A percentile compares a stretch with the other conserved stretches of the same genome.
Evolutionary conservation across 305 asterid species (phyloP).

Genomic region (Plantago coronopus): DNA sequence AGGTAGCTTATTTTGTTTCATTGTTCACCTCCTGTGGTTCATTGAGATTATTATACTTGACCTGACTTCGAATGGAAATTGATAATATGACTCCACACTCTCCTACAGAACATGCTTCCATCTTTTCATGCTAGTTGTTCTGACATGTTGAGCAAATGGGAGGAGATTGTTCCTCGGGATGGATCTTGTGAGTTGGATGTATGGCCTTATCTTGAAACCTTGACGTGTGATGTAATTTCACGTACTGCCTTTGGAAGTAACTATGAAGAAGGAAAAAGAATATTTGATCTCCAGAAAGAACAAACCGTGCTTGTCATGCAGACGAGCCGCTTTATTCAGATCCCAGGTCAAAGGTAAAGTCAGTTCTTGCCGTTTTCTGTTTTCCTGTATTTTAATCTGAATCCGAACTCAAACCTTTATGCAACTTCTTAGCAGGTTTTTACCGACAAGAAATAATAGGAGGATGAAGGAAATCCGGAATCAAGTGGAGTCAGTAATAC

Average conservation of each 20-base stretch:
- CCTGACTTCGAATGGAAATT: not conserved
- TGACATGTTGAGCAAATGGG: slow-evolving; percentile 48
- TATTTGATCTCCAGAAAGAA: slow-evolving; percentile 48
- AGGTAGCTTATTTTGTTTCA: slow-evolving; percentile 26
- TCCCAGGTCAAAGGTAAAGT: slow-evolving; percentile 40
- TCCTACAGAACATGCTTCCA: slow-evolving; percentile 39
- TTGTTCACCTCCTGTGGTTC: too few species aligned
- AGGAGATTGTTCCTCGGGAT: slow-evolving; percentile 6
- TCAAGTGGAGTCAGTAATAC: slow-evolving; percentile 27
- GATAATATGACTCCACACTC: not conserved
- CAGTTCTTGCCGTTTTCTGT: not conserved
- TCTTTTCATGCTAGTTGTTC: slow-evolving; percentile 40
- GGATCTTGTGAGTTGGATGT: slow-evolving; percentile 48
- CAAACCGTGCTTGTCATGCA: slow-evolving; percentile 22
- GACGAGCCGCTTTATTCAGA: slow-evolving; percentile 9
- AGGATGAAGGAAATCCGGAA: slow-evolving; percentile 32
- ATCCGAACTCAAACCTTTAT: not conserved
- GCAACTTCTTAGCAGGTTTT: slow-evolving; percentile 18
- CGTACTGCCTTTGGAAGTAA: slow-evolving; percentile 62
- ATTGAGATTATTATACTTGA: too few species aligned
- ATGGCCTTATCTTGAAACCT: slow-evolving; percentile 39
- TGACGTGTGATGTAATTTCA: slow-evolving; percentile 54
- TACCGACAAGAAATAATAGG: slow-evolving; percentile 35
- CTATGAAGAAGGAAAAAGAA: slow-evolving; percentile 46
- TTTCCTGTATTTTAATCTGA: not conserved